phyloP scores from a whole-genome alignment of 1,139 yeast genomes.

The Hemisphaericaspora xylanilytica region DNA sequence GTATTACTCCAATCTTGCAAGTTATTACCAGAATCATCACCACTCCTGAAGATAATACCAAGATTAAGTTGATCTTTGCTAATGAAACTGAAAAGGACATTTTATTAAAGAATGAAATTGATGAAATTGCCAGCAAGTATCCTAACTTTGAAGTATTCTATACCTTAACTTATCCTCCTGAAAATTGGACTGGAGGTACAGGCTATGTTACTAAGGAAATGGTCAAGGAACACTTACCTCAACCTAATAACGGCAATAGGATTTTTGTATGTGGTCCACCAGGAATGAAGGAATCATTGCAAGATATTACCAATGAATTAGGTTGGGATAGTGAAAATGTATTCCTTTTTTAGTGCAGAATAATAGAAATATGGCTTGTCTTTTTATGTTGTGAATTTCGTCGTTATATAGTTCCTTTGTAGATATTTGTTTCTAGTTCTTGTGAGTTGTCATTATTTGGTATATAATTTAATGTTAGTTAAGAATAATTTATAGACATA shows the following conservation, averaged over 20 bases:
- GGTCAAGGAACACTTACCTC: conserved; percentile 52
- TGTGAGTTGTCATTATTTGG: not conserved
- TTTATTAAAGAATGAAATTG: conserved; percentile 64
- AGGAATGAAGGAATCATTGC: conserved; percentile 56
- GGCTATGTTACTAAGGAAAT: conserved; percentile 63
- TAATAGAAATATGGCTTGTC: not conserved
- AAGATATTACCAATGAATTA: conserved; percentile 49
- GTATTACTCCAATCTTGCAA: conserved; percentile 76
- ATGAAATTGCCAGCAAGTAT: conserved; percentile 60
- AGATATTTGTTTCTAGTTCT: conserved; percentile 1
- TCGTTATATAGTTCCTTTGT: not conserved
- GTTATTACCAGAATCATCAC: conserved; percentile 63
- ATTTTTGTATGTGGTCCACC: conserved; percentile 77
- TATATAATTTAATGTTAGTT: not conserved
- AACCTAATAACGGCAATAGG: conserved; percentile 35
- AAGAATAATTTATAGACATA: not conserved
- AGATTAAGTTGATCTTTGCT: conserved; percentile 61
- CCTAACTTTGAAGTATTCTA: conserved; percentile 55
- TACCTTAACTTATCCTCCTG: conserved; percentile 38
- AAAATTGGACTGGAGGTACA: conserved; percentile 54
- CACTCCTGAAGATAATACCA: conserved; percentile 62
- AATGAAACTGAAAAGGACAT: conserved; percentile 74
- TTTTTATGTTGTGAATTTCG: not conserved
- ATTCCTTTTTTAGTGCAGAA: conserved; percentile 56
- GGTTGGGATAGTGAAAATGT: conserved; percentile 73